Conservation (phyloP, 192 early-diverging fungal genomes). For the Backusella morwellensis region DNA sequence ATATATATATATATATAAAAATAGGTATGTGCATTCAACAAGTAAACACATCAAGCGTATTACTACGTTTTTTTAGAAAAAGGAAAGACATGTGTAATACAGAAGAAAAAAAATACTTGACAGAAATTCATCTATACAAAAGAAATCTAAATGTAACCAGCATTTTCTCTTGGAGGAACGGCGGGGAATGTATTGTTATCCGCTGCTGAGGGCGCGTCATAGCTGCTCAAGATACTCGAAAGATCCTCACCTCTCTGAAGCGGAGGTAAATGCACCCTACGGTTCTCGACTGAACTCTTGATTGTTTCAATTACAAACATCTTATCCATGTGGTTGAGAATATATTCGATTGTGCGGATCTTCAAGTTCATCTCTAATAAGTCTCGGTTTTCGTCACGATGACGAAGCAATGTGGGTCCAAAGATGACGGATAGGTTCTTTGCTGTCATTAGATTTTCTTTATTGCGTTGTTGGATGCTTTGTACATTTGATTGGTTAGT, state of each 20-base stretch:
- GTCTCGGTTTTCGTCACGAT: slow-evolving; percentile 55
- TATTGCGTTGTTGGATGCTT: slow-evolving; percentile 56
- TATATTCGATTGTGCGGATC: slow-evolving; percentile 65
- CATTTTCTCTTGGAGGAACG: slow-evolving; percentile 23
- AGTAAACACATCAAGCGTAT: neutral
- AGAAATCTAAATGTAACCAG: slow-evolving; percentile 19
- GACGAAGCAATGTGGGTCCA: slow-evolving; percentile 80
- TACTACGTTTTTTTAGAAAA: neutral
- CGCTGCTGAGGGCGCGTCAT: neutral
- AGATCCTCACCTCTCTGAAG: neutral
- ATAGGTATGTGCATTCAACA: too few species aligned
- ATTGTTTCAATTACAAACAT: slow-evolving; percentile 20
- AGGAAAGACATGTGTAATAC: neutral
- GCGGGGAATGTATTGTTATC: neutral
- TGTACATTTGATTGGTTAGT: neutral
- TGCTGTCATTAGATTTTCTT: slow-evolving; percentile 86
- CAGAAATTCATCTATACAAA: neutral
- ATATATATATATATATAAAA: too few species aligned
- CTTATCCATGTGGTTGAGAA: slow-evolving; percentile 55
- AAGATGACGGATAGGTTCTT: slow-evolving; percentile 94
- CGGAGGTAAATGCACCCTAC: slow-evolving; percentile 14
- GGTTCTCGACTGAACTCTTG: neutral
- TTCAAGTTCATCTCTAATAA: slow-evolving; percentile 72
- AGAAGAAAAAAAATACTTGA: neutral
- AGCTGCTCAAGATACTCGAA: neutral